Base-by-base conservation (phyloP, 345 rosid genomes). In the Dipteronia sinensis region DNA sequence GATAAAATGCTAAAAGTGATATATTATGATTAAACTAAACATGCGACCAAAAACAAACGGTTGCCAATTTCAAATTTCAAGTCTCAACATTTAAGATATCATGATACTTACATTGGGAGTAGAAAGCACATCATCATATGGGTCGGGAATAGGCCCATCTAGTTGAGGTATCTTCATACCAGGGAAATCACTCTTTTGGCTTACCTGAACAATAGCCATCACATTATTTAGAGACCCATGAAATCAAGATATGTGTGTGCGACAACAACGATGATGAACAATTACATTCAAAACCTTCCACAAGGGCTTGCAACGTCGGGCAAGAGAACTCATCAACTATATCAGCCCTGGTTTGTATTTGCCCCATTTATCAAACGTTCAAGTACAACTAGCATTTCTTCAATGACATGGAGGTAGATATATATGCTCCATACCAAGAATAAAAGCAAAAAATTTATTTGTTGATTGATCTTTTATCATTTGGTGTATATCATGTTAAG, bases 101-200 rank as follows among this genome's bases (percentile, higher is more conserved):
- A n/a, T 10, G 23, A 73, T 77, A 74, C 97, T 81, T 81, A 95
- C 99, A 87, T 93, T 96, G 67, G 99, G 99, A 74, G 99, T 90
- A 51, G 99, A 93, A 78, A 93, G 88, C 84, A 82, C 86, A 64
- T 96, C 97, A 71, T 96, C 98, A 82, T 92, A 96, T 19, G 97
- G 94, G 84, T 92, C 99, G 74, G 99, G 98, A 69, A 86, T 86
- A 61, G 98, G 97, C 70, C 99, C 99, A 89, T 96, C 99, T 76
- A 84, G 81, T 84, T 96, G 99, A 74, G 98, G 94, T 59, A 96
- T 91, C 85, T 86, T 92, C 16, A 67, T 76, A 76, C 71, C 76
- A 69, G 77, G 67, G 22, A 79, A 59, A 82, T 53, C 61, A 67
- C 73, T 71, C 23, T 75, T 83, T 29, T 77, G 71, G 80, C 79